phyloP scores from a whole-genome alignment of 75 land plant genomes.

The Gnetum montanum region DNA sequence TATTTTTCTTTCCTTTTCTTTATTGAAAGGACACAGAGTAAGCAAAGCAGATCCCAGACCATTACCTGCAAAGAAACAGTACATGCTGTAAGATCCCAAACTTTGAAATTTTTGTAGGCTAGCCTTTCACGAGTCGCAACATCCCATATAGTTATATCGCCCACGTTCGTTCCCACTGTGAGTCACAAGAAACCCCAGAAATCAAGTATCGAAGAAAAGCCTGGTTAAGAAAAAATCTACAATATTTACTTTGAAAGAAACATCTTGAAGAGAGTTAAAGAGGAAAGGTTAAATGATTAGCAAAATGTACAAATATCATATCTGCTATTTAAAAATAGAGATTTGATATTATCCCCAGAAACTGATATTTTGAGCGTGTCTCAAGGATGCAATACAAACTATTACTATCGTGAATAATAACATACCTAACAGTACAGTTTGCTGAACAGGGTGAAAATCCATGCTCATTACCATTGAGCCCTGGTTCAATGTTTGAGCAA shows the following conservation, averaged over 20 bases:
- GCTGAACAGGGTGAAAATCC: slow-evolving; percentile 92
- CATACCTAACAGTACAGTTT: slow-evolving; percentile 77
- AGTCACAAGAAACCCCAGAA: background rate
- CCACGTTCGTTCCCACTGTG: slow-evolving; percentile 77
- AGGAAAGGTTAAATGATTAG: background rate
- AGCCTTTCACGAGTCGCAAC: slow-evolving; percentile 58
- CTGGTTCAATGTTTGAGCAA: slow-evolving; percentile 51
- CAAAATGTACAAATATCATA: background rate
- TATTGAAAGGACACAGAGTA: too few species aligned
- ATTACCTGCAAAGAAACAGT: slow-evolving; percentile 52
- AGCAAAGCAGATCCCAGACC: too few species aligned
- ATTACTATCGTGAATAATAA: too few species aligned
- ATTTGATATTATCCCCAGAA: background rate
- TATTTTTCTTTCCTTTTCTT: too few species aligned
- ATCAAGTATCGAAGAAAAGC: background rate
- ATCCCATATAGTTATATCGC: slow-evolving; percentile 85
- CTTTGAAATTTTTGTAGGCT: slow-evolving; percentile 62
- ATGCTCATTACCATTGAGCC: slow-evolving; percentile 85
- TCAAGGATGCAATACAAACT: too few species aligned
- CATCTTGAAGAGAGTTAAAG: background rate
- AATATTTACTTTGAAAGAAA: background rate
- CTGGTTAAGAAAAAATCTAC: background rate
- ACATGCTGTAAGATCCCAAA: slow-evolving; percentile 59
- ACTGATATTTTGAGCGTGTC: too few species aligned
- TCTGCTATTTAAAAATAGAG: background rate